Evolutionary conservation across 179 eudicot genomes (phyloP).

Genomic region (Vitellaria paradoxa): DNA sequence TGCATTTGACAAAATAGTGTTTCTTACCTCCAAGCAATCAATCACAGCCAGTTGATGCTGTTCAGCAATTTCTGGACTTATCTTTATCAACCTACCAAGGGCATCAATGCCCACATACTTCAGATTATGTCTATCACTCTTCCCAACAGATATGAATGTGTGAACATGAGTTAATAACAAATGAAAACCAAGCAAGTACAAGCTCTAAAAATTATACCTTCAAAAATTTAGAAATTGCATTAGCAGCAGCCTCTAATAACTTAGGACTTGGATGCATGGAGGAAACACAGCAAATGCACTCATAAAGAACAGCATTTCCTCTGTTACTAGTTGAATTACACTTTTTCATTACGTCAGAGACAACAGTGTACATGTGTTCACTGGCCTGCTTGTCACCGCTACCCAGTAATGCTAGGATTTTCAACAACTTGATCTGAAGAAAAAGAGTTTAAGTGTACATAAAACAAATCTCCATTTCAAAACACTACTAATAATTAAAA

Average conservation of each 20-base stretch:
- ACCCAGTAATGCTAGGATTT: conserved; percentile 82
- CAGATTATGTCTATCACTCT: conserved; percentile 97
- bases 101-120: conserved; percentile 98
- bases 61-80: conserved; percentile 92
- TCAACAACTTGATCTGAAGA: conserved; percentile 88
- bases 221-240: conserved; percentile 80
- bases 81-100: conserved; percentile 83
- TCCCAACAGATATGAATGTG: conserved; percentile 23
- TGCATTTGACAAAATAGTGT: background rate
- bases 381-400: conserved; percentile 94
- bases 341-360: conserved; percentile 84
- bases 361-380: conserved; percentile 90
- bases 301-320: conserved; percentile 95
- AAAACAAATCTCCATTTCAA: background rate
- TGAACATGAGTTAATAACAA: conserved; percentile 8
- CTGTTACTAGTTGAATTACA: conserved; percentile 79
- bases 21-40: conserved; percentile 94
- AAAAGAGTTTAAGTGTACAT: conserved; percentile 16
- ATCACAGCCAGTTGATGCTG: conserved; percentile 97
- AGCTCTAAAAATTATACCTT: conserved; percentile 43
- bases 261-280: conserved; percentile 71
- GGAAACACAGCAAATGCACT: conserved; percentile 82
- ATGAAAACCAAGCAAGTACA: conserved; percentile 8
- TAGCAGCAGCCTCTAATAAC: conserved; percentile 83
- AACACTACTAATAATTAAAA: no score